Evolutionary conservation across 768 basidiomycete genomes (phyloP).

Genomic region (Russula emetica): DNA sequence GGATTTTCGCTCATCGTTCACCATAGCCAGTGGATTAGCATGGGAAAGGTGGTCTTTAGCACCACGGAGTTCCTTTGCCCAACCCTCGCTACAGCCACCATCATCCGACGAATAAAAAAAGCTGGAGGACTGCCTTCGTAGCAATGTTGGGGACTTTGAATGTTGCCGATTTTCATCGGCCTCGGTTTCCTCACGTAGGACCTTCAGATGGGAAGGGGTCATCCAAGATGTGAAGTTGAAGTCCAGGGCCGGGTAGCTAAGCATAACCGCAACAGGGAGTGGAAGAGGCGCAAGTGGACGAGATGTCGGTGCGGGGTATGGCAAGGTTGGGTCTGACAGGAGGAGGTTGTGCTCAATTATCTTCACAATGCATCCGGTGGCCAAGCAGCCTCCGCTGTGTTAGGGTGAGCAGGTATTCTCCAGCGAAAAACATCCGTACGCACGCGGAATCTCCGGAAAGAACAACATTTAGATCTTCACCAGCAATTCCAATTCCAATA

Average conservation of each 20-base stretch:
- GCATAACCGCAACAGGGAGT: slow-evolving; percentile 74
- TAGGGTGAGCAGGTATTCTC: slow-evolving; percentile 20
- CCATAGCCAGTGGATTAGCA: slow-evolving; percentile 87
- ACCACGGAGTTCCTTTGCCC: slow-evolving; percentile 28
- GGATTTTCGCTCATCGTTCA: slow-evolving; percentile 50
- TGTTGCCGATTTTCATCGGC: slow-evolving; percentile 26
- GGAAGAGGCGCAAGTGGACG: slow-evolving; percentile 47
- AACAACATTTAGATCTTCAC: slow-evolving; percentile 71
- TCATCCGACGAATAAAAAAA: slow-evolving; percentile 75
- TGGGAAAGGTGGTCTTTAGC: slow-evolving; percentile 74
- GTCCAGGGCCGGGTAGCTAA: slow-evolving; percentile 89
- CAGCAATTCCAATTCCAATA: slow-evolving; percentile 91
- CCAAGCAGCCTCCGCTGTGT: slow-evolving; percentile 80
- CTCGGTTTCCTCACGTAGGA: slow-evolving; percentile 65
- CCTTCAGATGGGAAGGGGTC: slow-evolving; percentile 75
- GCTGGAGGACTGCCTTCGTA: slow-evolving; percentile 60
- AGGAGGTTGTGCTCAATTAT: slow-evolving; percentile 62
- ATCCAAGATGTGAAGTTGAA: slow-evolving; percentile 99
- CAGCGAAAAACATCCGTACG: slow-evolving; percentile 35
- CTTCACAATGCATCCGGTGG: slow-evolving; percentile 78
- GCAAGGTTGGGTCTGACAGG: slow-evolving; percentile 23
- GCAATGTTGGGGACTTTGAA: slow-evolving; percentile 22
- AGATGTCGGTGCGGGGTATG: slow-evolving; percentile 17
- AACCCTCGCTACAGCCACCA: slow-evolving; percentile 42
- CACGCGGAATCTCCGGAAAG: slow-evolving; percentile 96